Evolutionary conservation across 1,284 basidiomycete genomes (phyloP), one percentile per base, ranked within the genome.

Genomic region (Apiotrichum mycotoxinovorans): DNA sequence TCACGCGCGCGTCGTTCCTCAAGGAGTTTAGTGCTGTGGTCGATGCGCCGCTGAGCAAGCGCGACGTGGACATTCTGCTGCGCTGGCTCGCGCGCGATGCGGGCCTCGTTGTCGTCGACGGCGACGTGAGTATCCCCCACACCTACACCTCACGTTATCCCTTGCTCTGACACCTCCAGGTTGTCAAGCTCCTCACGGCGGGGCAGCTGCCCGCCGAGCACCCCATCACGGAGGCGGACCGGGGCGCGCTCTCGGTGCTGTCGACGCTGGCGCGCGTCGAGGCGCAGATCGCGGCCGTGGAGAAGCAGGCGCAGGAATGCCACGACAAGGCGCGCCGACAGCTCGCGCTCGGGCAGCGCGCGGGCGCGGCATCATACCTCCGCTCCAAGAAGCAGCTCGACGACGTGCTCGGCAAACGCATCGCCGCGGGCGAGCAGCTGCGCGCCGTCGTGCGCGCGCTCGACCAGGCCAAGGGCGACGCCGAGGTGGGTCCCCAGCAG

Each of bases 391-490:
- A 91, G 70, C 83, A 84, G 51, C 79, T 94, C 4, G 86, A 94
- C 66, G 87, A 88, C 3, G 75, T 94, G 1, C 78, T 94, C 26
- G 78, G 78, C 26, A 89, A 91, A 70, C 86, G 92, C 22, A 75
- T 91, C 0, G 83, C 79, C 1, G 85, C 89, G 0, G 78, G 89
- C 1, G 84, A 87, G 52, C 90, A 86, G 41, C 78, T 98, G 14
- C 84, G 87, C 57, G 78, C 82, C 2, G 90, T 93, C 0, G 76
- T 96, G 20, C 78, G 90, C 51, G 84, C 85, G 49, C 88, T 98
- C 3, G 91, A 98, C 76, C 84, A 86, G 18, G 90, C 94, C 22
- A 88, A 88, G 44, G 87, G 87, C 5, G 89, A 98, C 73, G 82
- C 93, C 9, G 87, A 93, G 80, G 91, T 92, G 70, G 56, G 74